These are phyloP conservation scores for Trametes maxima DNA, from an alignment of 768 basidiomycete genomes.

Conservation along the genomic window DNA sequence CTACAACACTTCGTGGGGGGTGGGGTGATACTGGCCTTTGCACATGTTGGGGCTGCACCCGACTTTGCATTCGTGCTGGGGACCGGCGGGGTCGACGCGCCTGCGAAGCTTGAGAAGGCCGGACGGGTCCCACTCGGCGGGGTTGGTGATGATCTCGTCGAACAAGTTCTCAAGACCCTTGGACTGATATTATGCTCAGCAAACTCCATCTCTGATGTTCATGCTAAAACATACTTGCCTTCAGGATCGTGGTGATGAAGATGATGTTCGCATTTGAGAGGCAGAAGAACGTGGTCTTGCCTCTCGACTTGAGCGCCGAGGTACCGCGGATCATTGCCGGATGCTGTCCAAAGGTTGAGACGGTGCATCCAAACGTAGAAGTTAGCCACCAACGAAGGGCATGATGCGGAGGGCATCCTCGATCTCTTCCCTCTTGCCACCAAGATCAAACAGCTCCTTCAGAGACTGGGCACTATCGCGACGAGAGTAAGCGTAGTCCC, in stretches of 20 bases:
- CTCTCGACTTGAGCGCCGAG: constrained; percentile 67
- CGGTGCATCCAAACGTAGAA: not conserved
- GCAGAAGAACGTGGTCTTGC: constrained; percentile 79
- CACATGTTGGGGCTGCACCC: constrained; percentile 99
- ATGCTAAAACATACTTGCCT: constrained; percentile 46
- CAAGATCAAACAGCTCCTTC: constrained; percentile 67
- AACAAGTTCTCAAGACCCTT: constrained; percentile 76
- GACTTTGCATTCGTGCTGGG: constrained; percentile 80
- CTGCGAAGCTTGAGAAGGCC: constrained; percentile 77
- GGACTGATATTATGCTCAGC: constrained; percentile 46
- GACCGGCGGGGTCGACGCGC: constrained; percentile 71
- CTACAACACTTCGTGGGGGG: not conserved
- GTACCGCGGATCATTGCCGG: constrained; percentile 96
- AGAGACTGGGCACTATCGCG: constrained; percentile 63
- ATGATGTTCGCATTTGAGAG: constrained; percentile 93
- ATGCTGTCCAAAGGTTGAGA: constrained; percentile 56
- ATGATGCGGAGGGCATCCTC: constrained; percentile 75
- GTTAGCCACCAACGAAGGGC: constrained; percentile 71
- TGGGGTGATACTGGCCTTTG: constrained; percentile 60
- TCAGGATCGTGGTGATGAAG: constrained; percentile 88
- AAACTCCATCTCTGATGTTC: not conserved
- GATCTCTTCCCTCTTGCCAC: constrained; percentile 73
- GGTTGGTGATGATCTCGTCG: constrained; percentile 89
- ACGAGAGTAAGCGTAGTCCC: not conserved
- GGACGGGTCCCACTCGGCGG: constrained; percentile 75